phyloP scores from a whole-genome alignment of 2,329 filamentous ascomycete genomes.

The Calonectria pauciramosa region DNA sequence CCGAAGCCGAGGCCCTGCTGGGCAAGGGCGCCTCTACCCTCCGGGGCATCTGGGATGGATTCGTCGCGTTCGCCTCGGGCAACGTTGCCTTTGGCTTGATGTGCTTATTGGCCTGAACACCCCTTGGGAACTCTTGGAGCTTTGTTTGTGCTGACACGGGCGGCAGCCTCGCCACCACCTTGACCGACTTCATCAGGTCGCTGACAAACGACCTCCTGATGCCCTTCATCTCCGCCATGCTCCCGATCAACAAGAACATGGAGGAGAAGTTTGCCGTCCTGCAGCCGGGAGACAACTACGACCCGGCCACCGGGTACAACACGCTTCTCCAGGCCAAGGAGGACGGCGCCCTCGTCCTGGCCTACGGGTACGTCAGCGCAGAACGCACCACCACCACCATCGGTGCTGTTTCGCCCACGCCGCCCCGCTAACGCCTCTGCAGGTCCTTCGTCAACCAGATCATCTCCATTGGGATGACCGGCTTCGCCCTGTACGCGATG shows the following conservation, averaged over 20 bases:
- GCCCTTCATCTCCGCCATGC: conserved; percentile 76
- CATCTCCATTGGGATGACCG: conserved; percentile 76
- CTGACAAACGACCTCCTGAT: conserved; percentile 80
- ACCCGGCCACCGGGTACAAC: conserved; percentile 71
- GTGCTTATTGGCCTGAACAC: conserved; percentile 57
- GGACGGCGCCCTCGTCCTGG: conserved; percentile 80
- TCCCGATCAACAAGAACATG: conserved; percentile 79
- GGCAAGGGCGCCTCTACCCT: conserved; percentile 62
- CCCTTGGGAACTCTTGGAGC: neutral
- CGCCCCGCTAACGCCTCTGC: neutral
- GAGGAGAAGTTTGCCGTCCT: conserved; percentile 81
- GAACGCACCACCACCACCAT: too few relatives aligned
- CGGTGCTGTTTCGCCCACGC: too few relatives aligned
- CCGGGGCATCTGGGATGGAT: conserved; percentile 70
- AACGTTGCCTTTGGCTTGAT: conserved; percentile 84
- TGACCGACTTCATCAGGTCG: conserved; percentile 79
- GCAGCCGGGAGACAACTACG: conserved; percentile 67
- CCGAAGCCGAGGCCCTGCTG: conserved; percentile 57
- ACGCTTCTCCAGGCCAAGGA: conserved; percentile 77
- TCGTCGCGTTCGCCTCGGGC: conserved; percentile 80
- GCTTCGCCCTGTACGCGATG: conserved; percentile 74
- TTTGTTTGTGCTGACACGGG: conserved; percentile 16
- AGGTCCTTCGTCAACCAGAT: conserved; percentile 74
- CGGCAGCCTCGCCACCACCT: conserved; percentile 75
- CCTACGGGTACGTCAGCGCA: conserved; percentile 71